A percentile compares a stretch with the other conserved stretches of the same genome.
Conservation (phyloP, 257 asterid species). For the Primulina eburnea region DNA sequence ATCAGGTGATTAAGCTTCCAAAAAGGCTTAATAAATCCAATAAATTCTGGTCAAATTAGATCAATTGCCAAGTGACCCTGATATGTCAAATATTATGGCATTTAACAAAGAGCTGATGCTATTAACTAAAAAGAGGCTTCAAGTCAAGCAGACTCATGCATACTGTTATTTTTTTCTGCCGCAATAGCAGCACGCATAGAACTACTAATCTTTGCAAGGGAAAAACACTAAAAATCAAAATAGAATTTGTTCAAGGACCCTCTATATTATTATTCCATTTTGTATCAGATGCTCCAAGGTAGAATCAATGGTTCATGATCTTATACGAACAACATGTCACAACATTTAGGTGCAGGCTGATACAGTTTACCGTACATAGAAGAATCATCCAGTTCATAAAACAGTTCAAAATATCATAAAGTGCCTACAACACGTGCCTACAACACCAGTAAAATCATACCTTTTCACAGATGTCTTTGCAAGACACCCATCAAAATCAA, state of each 20-base stretch:
- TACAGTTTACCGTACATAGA: background rate
- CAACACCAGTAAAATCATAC: conserved; percentile 35
- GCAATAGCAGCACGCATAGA: conserved; percentile 12
- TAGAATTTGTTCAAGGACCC: conserved; percentile 1
- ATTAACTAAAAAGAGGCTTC: conserved; percentile 7
- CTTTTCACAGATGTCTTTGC: conserved; percentile 79
- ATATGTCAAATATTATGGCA: background rate
- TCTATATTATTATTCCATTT: conserved; percentile 3
- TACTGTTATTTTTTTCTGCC: conserved; percentile 1
- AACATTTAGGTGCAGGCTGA: background rate
- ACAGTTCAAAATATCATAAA: conserved; percentile 19
- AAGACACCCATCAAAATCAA: conserved; percentile 98
- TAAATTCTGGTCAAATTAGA: background rate
- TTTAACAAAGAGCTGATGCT: background rate
- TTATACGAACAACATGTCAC: conserved; percentile 13
- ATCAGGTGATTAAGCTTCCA: conserved; percentile 19
- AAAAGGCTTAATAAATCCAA: background rate
- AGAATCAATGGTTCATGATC: conserved; percentile 1
- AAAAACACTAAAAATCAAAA: conserved; percentile 7
- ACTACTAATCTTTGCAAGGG: conserved; percentile 3
- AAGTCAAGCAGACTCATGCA: background rate
- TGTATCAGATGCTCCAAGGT: background rate
- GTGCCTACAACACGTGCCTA: conserved; percentile 5
- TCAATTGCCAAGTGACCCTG: background rate
- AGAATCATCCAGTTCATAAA: conserved; percentile 11